These are phyloP conservation scores for Colletotrichum sp. DNA, from an alignment of 2,329 filamentous ascomycete species.

Conservation along the genomic window DNA sequence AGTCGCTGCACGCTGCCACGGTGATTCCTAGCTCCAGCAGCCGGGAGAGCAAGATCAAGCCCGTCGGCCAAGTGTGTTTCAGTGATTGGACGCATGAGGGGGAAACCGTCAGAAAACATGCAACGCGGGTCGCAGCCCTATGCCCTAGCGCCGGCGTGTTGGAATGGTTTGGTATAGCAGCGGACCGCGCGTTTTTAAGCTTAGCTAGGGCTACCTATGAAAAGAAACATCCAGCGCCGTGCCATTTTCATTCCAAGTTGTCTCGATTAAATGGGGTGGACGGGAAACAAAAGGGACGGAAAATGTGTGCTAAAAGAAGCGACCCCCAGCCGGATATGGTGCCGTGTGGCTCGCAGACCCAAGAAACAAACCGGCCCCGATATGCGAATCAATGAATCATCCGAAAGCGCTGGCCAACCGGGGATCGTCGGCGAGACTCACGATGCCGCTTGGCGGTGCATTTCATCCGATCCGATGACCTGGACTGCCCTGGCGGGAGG, in stretches of 20 bases:
- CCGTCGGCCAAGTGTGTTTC: conserved; percentile 10
- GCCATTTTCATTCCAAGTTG: neutral
- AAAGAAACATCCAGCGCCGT: neutral
- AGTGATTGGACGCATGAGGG: conserved; percentile 1
- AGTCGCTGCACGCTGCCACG: neutral
- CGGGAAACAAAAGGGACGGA: neutral
- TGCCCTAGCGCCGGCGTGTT: conserved; percentile 7
- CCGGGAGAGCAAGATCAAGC: neutral
- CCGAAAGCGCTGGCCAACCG: neutral
- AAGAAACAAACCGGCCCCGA: neutral
- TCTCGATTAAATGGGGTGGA: neutral
- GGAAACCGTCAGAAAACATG: neutral
- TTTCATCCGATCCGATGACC: conserved; percentile 14
- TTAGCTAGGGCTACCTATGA: neutral
- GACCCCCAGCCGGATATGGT: neutral
- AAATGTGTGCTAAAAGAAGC: neutral
- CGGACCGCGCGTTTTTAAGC: conserved; percentile 1
- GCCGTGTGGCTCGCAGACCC: neutral
- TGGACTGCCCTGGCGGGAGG: conserved; percentile 7
- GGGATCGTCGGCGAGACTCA: conserved; percentile 5
- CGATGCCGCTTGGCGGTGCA: neutral
- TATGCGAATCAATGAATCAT: neutral
- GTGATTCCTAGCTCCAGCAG: neutral
- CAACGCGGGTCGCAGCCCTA: neutral
- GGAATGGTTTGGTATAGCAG: neutral